Percentiles rank a stretch among this genome's conserved stretches.
Evolutionary conservation across 148 eudicot species (phyloP).

Genomic region (Rhododendron vialii): DNA sequence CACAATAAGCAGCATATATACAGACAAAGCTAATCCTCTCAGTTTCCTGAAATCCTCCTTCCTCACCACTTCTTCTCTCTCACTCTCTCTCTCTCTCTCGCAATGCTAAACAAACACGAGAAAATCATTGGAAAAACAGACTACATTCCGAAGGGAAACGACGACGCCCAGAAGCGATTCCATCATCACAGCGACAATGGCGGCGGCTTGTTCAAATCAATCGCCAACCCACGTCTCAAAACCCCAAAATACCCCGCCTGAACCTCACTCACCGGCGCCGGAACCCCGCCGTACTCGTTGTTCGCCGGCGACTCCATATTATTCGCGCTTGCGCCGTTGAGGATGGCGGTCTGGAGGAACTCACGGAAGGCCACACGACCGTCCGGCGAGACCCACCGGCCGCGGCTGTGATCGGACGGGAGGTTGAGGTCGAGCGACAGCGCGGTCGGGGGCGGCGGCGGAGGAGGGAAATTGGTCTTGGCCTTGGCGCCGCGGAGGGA

Average conservation of each 20-base stretch:
- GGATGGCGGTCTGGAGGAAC: constrained; percentile 21
- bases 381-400: constrained; percentile 20
- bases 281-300: background rate
- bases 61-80: background rate
- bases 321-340: background rate
- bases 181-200: constrained; percentile 34
- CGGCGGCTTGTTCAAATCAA: constrained; percentile 56
- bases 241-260: constrained; percentile 26
- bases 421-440: constrained; percentile 34
- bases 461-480: constrained; percentile 44
- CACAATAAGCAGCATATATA: background rate
- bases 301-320: background rate
- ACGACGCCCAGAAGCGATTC: background rate
- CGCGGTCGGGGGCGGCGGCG: constrained; percentile 28
- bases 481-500: constrained; percentile 53
- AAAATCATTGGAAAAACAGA: background rate
- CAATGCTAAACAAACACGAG: background rate
- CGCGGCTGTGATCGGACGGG: constrained; percentile 23
- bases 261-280: constrained; percentile 11
- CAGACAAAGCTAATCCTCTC: background rate
- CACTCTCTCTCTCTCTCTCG: background rate
- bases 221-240: constrained; percentile 36
- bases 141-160: background rate
- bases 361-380: constrained; percentile 24
- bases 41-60: background rate